Conservation (phyloP, 441 rosid genomes). For the Jatropha podagrica region DNA sequence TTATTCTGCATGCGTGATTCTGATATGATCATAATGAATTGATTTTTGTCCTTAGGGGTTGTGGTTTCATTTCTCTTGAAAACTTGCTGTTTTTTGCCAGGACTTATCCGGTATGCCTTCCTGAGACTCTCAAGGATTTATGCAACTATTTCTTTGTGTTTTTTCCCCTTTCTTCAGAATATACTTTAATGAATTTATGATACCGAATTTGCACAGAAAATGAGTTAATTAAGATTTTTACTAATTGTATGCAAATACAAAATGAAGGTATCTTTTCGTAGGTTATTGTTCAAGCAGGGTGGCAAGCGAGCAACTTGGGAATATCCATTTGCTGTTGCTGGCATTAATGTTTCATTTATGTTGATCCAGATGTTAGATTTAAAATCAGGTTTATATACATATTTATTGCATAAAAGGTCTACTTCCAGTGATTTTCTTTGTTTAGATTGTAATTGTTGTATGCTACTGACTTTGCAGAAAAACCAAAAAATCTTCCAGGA, state of each 20-base stretch:
- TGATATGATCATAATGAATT: not conserved
- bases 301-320: constrained; percentile 90
- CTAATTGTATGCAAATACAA: constrained; percentile 47
- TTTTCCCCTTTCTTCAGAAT: not conserved
- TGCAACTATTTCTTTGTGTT: not conserved
- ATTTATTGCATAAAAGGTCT: not conserved
- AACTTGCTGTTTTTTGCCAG: constrained; percentile 82
- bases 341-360: constrained; percentile 90
- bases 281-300: constrained; percentile 84
- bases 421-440: not conserved
- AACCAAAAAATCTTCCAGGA: constrained; percentile 78
- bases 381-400: constrained; percentile 45
- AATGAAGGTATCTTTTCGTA: constrained; percentile 87
- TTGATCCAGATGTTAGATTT: constrained; percentile 93
- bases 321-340: constrained; percentile 97
- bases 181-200: constrained; percentile 11
- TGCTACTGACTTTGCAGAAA: constrained; percentile 43
- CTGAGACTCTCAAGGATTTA: constrained; percentile 6
- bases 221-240: constrained; percentile 25
- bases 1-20: not conserved
- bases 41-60: constrained; percentile 56
- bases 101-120: constrained; percentile 72
- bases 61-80: constrained; percentile 87
- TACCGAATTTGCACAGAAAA: constrained; percentile 7
- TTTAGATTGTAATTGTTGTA: not conserved